Evolutionary conservation across 805 yeast genomes (phyloP), one percentile per base, ranked within the genome.

Genomic region (Tetrapisispora taiwanensis): DNA sequence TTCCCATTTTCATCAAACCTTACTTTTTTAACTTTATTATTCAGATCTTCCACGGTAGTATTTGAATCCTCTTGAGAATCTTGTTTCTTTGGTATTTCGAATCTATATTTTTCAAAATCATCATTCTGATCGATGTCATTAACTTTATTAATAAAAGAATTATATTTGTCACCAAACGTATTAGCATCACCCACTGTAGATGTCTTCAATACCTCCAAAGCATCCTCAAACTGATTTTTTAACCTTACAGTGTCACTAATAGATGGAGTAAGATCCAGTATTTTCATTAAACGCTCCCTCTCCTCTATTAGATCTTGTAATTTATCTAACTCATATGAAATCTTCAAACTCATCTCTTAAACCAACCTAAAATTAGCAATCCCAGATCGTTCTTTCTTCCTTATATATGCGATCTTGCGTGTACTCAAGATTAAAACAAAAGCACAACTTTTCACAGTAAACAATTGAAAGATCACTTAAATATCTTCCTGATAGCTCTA

Each of bases 281-380:
- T 48, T 4, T 46, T 39, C 3, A 53, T 43, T n/a, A 62, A 43
- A 32, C 65, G 45, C 14, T 41, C 34, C 27, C 65, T 52, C 40
- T 62, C 66, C 15, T 59, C 62, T 4, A 60, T 48, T 18, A 59
- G 22, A 46, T 59, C 61, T 35, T 35, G 31, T 17, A 62, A 41
- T 42, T 46, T 57, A 20, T 57, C 60, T 13, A 59, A 35, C 47
- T 57, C 63, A 34, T 59, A 41, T 3, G 36, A 57, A n/a, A 57
- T 33, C 41, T 53, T 52, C 36, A 58, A 39, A 19, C 43, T 41
- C 30, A n/a, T n/a, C n/a, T n/a, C n/a, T n/a, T n/a, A n/a, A n/a
- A n/a, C n/a, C n/a, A n/a, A n/a, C n/a, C n/a, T n/a, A n/a, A n/a
- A n/a, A n/a, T n/a, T n/a, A n/a, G 26, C 26, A 5, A 22, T 22